Conservation (phyloP, 257 asterid genomes). For the Cinchona pubescens region DNA sequence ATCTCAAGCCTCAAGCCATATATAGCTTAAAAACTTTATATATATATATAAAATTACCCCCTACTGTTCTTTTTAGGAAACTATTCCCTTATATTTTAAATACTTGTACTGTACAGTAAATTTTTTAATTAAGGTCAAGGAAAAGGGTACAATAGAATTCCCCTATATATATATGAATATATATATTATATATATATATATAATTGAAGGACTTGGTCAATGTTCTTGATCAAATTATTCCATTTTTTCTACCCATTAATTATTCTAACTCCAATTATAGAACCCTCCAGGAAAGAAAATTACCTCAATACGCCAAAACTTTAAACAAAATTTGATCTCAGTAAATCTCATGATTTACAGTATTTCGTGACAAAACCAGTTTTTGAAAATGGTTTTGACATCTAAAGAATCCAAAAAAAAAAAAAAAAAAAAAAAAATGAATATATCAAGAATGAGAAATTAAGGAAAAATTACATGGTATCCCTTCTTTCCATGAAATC, state of each 20-base stretch:
- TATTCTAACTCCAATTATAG: not conserved
- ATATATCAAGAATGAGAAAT: not conserved
- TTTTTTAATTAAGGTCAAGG: too few species aligned
- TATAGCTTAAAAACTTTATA: too few species aligned
- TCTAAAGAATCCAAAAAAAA: not conserved
- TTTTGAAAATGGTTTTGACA: not conserved
- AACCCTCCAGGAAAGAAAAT: not conserved
- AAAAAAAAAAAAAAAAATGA: not conserved
- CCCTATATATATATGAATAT: too few species aligned
- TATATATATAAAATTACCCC: too few species aligned
- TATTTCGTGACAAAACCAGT: constrained; percentile 6
- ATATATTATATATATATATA: too few species aligned
- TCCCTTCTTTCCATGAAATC: constrained; percentile 36
- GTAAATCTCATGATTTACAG: not conserved
- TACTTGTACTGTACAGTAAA: too few species aligned
- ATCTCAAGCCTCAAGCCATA: not conserved
- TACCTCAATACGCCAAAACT: constrained; percentile 6
- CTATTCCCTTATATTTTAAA: too few species aligned
- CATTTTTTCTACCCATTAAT: not conserved
- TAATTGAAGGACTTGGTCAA: not conserved
- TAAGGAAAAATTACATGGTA: not conserved
- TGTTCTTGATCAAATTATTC: not conserved
- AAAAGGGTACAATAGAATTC: too few species aligned
- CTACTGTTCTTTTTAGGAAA: too few species aligned
- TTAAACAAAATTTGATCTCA: not conserved